Evolutionary conservation across 208 protist genomes (phyloP).

Genomic region (Porcisia hertigi): DNA sequence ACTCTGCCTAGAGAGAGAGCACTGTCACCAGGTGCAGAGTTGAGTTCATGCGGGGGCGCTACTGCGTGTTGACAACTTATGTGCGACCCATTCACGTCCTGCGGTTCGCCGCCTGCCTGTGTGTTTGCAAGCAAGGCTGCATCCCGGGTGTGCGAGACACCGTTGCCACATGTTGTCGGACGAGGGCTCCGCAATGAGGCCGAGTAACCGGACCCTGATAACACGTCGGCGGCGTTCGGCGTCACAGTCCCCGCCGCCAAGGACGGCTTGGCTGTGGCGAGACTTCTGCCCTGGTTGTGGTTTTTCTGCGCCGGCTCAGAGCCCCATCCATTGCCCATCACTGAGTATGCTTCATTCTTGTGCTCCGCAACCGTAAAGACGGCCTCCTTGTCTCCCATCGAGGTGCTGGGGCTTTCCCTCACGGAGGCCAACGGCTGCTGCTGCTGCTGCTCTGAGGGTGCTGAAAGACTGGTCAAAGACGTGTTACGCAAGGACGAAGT

Average conservation of each 20-base stretch:
- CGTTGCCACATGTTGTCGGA: background rate
- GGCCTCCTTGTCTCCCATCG: background rate
- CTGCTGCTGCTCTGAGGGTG: background rate
- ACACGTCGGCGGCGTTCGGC: background rate
- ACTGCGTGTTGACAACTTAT: background rate
- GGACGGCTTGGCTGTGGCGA: background rate
- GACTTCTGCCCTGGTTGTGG: background rate
- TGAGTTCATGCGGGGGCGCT: background rate
- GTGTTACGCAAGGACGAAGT: background rate
- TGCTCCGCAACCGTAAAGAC: background rate
- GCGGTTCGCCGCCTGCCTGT: background rate
- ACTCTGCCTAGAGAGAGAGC: background rate
- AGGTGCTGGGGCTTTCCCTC: background rate
- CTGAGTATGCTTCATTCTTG: background rate
- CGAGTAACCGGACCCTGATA: conserved; percentile 11
- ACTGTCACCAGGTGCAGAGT: background rate
- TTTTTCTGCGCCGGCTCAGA: background rate
- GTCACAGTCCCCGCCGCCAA: background rate
- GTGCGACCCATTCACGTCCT: background rate
- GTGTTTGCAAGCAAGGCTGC: background rate
- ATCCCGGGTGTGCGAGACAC: conserved; percentile 1
- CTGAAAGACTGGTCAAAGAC: background rate
- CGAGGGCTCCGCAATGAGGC: conserved; percentile 4
- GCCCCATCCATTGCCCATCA: background rate
- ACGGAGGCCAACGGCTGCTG: background rate